Evolutionary conservation across 2,329 filamentous ascomycete species (phyloP).

Genomic region (Pyrenochaeta sp.): DNA sequence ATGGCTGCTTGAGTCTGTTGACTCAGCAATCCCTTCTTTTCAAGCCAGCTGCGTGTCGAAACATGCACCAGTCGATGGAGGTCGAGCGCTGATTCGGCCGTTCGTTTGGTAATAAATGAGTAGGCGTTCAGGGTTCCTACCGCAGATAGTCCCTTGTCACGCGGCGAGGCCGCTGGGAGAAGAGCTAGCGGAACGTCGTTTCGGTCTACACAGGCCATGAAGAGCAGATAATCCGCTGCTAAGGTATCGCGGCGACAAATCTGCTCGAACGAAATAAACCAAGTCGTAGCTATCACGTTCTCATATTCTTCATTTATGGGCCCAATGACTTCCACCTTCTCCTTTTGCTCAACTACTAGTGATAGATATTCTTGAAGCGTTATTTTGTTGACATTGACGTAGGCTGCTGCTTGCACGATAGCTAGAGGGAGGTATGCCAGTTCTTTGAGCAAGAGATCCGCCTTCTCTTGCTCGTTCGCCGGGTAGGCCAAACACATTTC

Average conservation of each 20-base stretch:
- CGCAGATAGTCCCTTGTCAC: constrained; percentile 14
- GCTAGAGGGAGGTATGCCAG: constrained; percentile 26
- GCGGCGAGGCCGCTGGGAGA: constrained; percentile 9
- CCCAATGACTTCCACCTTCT: constrained; percentile 19
- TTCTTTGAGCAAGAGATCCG: constrained; percentile 17
- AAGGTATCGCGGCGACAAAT: constrained; percentile 24
- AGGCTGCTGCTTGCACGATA: constrained; percentile 26
- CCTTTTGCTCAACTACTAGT: constrained; percentile 32
- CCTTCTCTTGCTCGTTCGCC: constrained; percentile 15
- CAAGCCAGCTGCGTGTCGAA: constrained; percentile 11
- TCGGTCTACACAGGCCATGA: constrained; percentile 49
- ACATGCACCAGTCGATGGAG: constrained; percentile 20
- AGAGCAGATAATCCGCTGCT: constrained; percentile 49
- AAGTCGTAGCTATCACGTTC: constrained; percentile 50
- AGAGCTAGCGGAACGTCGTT: constrained; percentile 26
- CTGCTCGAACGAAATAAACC: constrained; percentile 51
- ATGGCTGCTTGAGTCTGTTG: constrained; percentile 13
- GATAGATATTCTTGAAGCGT: constrained; percentile 18
- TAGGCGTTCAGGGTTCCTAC: constrained; percentile 16
- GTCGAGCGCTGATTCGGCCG: constrained; percentile 16
- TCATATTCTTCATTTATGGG: constrained; percentile 26
- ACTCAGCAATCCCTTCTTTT: constrained; percentile 5
- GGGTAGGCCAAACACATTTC: constrained; percentile 16
- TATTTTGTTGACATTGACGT: constrained; percentile 12
- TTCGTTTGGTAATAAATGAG: constrained; percentile 15